These are phyloP conservation scores for Scheffersomyces segobiensis DNA, from an alignment of 1,139 yeast genomes.

Conservation along the genomic window DNA sequence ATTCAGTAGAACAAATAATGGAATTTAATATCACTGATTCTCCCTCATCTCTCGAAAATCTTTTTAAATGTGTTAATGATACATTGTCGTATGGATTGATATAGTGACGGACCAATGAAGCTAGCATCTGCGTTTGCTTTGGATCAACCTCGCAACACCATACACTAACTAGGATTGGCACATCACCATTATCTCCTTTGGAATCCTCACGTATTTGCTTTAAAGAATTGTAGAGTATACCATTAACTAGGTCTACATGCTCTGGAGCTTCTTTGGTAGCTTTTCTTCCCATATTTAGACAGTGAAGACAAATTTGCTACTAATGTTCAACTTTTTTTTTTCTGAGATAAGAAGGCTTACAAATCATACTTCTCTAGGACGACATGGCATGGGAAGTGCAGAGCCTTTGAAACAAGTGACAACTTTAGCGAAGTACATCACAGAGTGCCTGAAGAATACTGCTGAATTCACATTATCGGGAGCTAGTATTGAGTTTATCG, in stretches of 20 bases:
- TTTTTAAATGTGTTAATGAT: slow-evolving; percentile 32
- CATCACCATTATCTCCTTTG: slow-evolving; percentile 24
- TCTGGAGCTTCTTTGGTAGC: slow-evolving; percentile 7
- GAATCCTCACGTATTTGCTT: slow-evolving; percentile 42
- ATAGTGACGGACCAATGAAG: slow-evolving; percentile 25
- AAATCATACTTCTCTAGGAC: background rate
- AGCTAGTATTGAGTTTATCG: background rate
- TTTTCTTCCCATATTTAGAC: slow-evolving; percentile 2
- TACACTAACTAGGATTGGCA: slow-evolving; percentile 42
- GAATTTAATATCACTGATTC: slow-evolving; percentile 17
- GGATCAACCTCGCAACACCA: slow-evolving; percentile 55
- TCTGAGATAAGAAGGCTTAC: background rate
- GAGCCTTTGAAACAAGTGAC: background rate
- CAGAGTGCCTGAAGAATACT: background rate
- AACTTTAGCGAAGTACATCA: background rate
- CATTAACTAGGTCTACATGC: slow-evolving; percentile 46
- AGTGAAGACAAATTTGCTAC: background rate
- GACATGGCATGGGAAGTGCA: background rate
- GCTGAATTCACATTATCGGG: background rate
- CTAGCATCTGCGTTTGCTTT: slow-evolving; percentile 26
- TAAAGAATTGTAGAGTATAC: slow-evolving; percentile 48
- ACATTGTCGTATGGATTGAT: slow-evolving; percentile 28
- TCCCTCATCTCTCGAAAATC: slow-evolving; percentile 26
- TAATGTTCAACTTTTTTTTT: too few relatives aligned
- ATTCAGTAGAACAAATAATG: slow-evolving; percentile 29